Percentiles rank a stretch among this genome's conserved stretches.
phyloP scores from a whole-genome alignment of 257 asterid species.

The Euphrasia confusa region DNA sequence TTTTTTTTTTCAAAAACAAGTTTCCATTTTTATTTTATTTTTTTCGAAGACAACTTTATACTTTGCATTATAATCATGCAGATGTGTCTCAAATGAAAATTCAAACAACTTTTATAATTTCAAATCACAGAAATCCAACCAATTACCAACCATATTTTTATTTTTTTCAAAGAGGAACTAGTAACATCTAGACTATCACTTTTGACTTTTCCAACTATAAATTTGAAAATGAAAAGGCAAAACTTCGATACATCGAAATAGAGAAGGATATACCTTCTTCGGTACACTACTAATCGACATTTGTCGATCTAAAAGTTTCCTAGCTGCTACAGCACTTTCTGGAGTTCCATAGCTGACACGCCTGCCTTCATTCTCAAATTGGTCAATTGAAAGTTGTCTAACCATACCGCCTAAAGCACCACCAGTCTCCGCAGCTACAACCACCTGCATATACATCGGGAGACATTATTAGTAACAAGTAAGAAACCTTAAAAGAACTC shows the following conservation, averaged over 20 bases:
- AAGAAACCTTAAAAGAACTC: slow-evolving; percentile 5
- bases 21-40: too few relatives aligned
- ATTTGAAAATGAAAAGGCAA: neutral
- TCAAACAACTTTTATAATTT: too few relatives aligned
- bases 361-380: slow-evolving; percentile 78
- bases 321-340: slow-evolving; percentile 94
- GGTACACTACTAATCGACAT: slow-evolving; percentile 91
- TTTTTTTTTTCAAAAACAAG: too few relatives aligned
- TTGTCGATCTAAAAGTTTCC: slow-evolving; percentile 89
- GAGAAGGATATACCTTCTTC: slow-evolving; percentile 57
- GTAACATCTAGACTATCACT: too few relatives aligned
- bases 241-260: neutral
- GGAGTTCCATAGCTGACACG: slow-evolving; percentile 93
- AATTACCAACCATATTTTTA: too few relatives aligned
- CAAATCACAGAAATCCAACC: too few relatives aligned
- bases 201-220: neutral
- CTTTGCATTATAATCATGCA: too few relatives aligned
- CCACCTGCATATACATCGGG: slow-evolving; percentile 47
- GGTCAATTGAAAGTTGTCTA: slow-evolving; percentile 73
- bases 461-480: slow-evolving; percentile 23
- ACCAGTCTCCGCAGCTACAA: slow-evolving; percentile 77
- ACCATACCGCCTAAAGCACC: slow-evolving; percentile 86
- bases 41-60: too few relatives aligned
- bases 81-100: too few relatives aligned
- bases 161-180: too few relatives aligned